Conservation (phyloP, 192 early-diverging fungal genomes). For the Podila verticillata region DNA sequence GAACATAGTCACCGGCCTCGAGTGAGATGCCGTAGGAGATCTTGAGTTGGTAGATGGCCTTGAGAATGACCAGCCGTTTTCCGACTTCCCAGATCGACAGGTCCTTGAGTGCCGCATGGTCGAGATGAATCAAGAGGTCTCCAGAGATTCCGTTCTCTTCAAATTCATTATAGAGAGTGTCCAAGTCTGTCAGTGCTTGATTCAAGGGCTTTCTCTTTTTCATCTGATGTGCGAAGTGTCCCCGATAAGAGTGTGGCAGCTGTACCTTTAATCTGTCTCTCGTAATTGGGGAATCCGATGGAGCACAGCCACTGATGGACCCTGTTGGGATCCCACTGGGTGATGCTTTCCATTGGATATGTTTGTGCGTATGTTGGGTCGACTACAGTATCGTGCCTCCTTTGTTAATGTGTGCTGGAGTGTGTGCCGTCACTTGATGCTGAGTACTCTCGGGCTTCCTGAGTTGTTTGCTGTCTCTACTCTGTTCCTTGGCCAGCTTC, state of each 20-base stretch:
- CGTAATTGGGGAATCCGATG: constrained; percentile 64
- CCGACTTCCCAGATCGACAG: constrained; percentile 88
- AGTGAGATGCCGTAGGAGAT: constrained; percentile 80
- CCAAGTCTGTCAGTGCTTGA: background rate
- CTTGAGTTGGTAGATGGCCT: constrained; percentile 88
- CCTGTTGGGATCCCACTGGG: constrained; percentile 63
- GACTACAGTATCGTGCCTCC: background rate
- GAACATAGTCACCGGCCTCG: constrained; percentile 87
- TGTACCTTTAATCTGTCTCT: constrained; percentile 66
- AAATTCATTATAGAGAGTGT: background rate
- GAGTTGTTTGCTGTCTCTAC: background rate
- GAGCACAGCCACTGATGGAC: constrained; percentile 64
- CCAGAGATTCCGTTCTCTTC: constrained; percentile 92
- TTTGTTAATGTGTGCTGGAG: background rate
- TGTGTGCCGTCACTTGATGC: background rate
- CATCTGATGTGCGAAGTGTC: too few species aligned
- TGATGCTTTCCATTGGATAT: constrained; percentile 59
- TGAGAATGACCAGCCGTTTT: constrained; percentile 87
- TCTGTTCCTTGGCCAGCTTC: too few species aligned
- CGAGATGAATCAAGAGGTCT: constrained; percentile 85
- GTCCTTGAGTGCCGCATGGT: constrained; percentile 92
- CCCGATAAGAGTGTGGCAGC: background rate
- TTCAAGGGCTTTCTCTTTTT: too few species aligned
- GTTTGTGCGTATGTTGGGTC: background rate
- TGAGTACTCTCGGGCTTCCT: background rate